A percentile compares a stretch with the other conserved stretches of the same genome.
Conservation (phyloP, 2,329 filamentous ascomycete species). For the Zymoseptoria crescenta region DNA sequence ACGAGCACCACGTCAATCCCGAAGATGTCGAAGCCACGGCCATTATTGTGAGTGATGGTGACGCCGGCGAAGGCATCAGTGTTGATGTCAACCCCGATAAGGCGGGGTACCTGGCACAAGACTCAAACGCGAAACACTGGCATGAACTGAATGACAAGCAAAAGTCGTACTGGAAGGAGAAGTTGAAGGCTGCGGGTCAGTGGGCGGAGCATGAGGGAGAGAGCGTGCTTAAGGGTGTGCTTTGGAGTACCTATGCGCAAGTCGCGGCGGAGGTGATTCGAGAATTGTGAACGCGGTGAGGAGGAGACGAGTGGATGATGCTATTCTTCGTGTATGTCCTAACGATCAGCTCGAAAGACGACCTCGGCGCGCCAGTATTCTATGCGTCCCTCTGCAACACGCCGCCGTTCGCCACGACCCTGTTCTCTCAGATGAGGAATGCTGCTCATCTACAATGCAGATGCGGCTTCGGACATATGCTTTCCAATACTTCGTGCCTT, state of each 20-base stretch:
- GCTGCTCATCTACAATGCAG: neutral
- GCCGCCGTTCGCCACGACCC: neutral
- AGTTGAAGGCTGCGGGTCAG: conserved; percentile 61
- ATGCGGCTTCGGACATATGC: neutral
- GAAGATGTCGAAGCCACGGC: conserved; percentile 23
- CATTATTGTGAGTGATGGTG: conserved; percentile 31
- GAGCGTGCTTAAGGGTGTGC: conserved; percentile 63
- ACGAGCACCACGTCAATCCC: conserved; percentile 15
- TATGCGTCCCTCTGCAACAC: neutral
- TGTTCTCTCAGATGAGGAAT: neutral
- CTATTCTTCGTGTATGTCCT: neutral
- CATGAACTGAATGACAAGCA: conserved; percentile 59
- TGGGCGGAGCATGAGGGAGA: conserved; percentile 77
- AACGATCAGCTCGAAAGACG: neutral
- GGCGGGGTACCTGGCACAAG: conserved; percentile 36
- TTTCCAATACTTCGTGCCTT: neutral
- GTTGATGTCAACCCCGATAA: conserved; percentile 31
- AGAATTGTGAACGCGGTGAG: conserved; percentile 5
- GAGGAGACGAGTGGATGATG: neutral
- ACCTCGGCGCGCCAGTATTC: neutral
- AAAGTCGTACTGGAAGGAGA: conserved; percentile 60
- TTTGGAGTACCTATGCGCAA: conserved; percentile 64
- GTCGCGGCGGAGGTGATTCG: conserved; percentile 19
- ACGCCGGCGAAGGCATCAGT: conserved; percentile 31
- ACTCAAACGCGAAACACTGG: conserved; percentile 54